Base-by-base conservation (phyloP, 2,329 filamentous ascomycete species). In the Penicillium sclerotigenum region DNA sequence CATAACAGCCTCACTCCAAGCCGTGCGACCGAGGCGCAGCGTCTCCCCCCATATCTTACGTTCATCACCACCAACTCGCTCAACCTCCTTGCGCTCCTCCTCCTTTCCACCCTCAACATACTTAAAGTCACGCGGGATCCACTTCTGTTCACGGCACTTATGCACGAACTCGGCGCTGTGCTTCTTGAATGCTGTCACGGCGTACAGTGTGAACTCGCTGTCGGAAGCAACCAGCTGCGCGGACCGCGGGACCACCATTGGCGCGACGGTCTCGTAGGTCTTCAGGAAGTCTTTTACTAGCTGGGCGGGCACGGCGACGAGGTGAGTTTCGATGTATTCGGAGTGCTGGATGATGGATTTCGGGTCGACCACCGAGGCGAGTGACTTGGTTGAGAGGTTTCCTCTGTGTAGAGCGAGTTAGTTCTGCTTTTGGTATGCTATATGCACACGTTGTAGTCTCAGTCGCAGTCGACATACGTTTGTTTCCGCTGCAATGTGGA, bases 1-100 rank as follows among this genome's bases (percentile, higher is more conserved):
- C 90, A 96, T 96, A 63, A 96, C 91, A 60, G 88, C 88, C 77
- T 99, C 94, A 70, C 91, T 93, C 85, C 94, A 99, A 16, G 91
- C 91, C n/a, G 91, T 96, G 60, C 92, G 82, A 14, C 88, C 90
- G 66, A 97, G 81, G 62, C 91, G 84, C 69, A 99, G 75, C 3
- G 92, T 91, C 77, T 99, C 93, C 11, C 91, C 91, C 86, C 91
- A 96, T 2, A 96, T 82, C 77, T 94, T 96, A 74, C 88, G 85
- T 79, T 96, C 92, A 71, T 97, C 91, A 63, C 86, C 87, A 56
- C 85, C 83, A 47, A 96, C 84, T 57, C 87, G 86, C 65, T 93
- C 89, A 29, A 96, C 81, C 78, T 99, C 93, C 66, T 86, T 87
- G 70, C 88, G 85, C 76, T 99, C 94, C 70, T 92, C 89, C 72